Evolutionary conservation across 2,329 filamentous ascomycete species (phyloP), one percentile per base, ranked within the genome.

Genomic region (Colletotrichum sp.): DNA sequence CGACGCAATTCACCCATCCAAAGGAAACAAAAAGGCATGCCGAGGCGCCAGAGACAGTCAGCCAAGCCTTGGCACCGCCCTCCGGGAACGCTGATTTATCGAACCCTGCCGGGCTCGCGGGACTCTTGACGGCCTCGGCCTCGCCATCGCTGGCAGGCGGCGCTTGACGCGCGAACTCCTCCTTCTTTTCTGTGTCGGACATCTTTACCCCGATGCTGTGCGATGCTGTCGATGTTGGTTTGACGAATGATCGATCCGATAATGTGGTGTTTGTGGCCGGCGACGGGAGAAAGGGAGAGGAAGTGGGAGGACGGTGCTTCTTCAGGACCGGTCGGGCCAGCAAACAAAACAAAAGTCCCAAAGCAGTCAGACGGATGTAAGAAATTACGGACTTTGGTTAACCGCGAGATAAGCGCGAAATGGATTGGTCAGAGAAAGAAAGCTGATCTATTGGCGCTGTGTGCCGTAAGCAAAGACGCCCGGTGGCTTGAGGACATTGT

Each of bases 1-100:
- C 90, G n/a, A 87, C 80, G 55, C 82, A 82, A 25, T 71, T 74
- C n/a, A 74, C 60, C 66, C 67, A 70, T n/a, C 72, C 72, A 59
- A 74, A 74, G 8, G 66, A 64, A 6, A 59, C 52, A 16, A 74
- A 60, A 6, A 60, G 32, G 16, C 34, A 59, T 3, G 55, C 48
- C 12, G 57, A 39, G 22, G 71, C 64, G 28, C 72, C 72, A 30
- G 67, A 27, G 30, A 74, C 67, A 15, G 60, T 30, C 16, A 74
- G 67, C 72, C 72, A 74, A 22, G 72, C 72, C 44, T 71, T 36
- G 25, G 59, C 34, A n/a, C 71, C 71, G n/a, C 71, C 71, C 5
- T 74, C 71, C 1, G 71, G 71, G 30, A 44, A 68, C 36, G 44
- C 44, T 52, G 44, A 52, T 25, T 22, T 52, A 22, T 52, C 44